Percentiles rank a stretch among this genome's conserved stretches.
Conservation (phyloP, 805 yeast genomes). For the Tetrapisispora phaffii region DNA sequence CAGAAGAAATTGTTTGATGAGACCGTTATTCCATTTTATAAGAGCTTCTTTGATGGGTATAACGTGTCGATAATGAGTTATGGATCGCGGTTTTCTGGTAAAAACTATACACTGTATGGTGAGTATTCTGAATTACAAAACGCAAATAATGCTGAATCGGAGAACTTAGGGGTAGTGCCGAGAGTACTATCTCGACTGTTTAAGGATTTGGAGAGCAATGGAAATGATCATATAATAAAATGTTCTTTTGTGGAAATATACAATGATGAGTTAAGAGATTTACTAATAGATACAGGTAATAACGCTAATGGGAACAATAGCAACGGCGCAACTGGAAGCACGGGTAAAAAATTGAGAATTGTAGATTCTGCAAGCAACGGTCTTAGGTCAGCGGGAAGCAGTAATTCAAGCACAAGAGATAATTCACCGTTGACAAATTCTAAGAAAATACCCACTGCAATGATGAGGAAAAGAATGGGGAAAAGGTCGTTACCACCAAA, state of each 20-base stretch:
- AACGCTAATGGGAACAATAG: neutral
- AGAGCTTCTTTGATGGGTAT: constrained; percentile 63
- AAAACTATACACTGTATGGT: constrained; percentile 71
- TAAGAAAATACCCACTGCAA: constrained; percentile 7
- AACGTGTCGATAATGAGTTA: constrained; percentile 78
- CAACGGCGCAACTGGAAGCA: neutral
- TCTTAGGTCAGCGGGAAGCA: constrained; percentile 4
- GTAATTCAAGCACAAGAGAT: constrained; percentile 48
- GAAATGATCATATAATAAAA: constrained; percentile 53
- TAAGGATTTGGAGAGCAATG: constrained; percentile 32
- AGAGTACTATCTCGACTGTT: constrained; percentile 48
- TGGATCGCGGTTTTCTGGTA: constrained; percentile 88
- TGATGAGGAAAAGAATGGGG: constrained; percentile 7
- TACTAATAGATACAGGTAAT: constrained; percentile 33
- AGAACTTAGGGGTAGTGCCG: constrained; percentile 57
- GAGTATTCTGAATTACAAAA: constrained; percentile 32
- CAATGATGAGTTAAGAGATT: constrained; percentile 74
- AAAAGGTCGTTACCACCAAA: neutral
- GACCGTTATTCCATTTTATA: constrained; percentile 52
- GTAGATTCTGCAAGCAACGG: constrained; percentile 32
- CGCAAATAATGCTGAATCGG: constrained; percentile 25
- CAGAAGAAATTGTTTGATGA: constrained; percentile 56
- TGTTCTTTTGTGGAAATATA: constrained; percentile 77
- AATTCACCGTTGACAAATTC: constrained; percentile 18
- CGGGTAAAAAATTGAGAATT: constrained; percentile 41